These are phyloP conservation scores for Gomphus bonarii DNA, from an alignment of 1,284 basidiomycete genomes.

Conservation along the genomic window DNA sequence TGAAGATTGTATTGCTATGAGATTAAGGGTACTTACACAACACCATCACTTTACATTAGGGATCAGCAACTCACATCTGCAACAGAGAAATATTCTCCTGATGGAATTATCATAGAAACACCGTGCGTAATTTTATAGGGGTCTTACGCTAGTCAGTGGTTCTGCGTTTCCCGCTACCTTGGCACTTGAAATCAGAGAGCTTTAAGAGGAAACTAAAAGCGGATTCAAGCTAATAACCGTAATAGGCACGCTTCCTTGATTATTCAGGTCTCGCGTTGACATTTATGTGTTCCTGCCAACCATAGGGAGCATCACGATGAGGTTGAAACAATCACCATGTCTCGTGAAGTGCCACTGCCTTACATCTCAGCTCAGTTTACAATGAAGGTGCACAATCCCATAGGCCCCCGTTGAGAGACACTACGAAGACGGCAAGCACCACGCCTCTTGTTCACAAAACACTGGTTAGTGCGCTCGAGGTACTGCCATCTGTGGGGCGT, in stretches of 20 bases:
- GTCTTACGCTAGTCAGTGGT: slow-evolving; percentile 37
- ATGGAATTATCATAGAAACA: slow-evolving; percentile 88
- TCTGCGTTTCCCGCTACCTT: slow-evolving; percentile 86
- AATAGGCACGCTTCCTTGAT: slow-evolving; percentile 24
- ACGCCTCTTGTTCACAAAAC: slow-evolving; percentile 19
- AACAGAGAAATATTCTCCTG: slow-evolving; percentile 71
- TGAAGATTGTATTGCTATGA: slow-evolving; percentile 83
- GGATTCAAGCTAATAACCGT: slow-evolving; percentile 80
- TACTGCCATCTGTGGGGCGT: slow-evolving; percentile 56
- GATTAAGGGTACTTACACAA: slow-evolving; percentile 71
- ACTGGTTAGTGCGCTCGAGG: slow-evolving; percentile 36
- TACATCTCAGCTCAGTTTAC: slow-evolving; percentile 17
- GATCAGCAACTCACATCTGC: not conserved
- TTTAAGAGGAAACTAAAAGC: slow-evolving; percentile 65
- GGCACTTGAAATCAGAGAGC: slow-evolving; percentile 82
- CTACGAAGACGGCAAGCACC: slow-evolving; percentile 1
- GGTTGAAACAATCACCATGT: slow-evolving; percentile 68
- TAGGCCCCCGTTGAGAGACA: not conserved
- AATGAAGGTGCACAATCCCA: slow-evolving; percentile 20
- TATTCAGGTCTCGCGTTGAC: not conserved
- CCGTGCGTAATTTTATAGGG: slow-evolving; percentile 43
- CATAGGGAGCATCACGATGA: slow-evolving; percentile 57
- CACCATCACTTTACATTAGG: not conserved
- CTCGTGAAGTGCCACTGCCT: slow-evolving; percentile 33
- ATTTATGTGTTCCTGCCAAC: slow-evolving; percentile 8